Percentiles rank a stretch among this genome's conserved stretches.
phyloP scores from a whole-genome alignment of 148 eudicot genomes.

The Dysphania ambrosioides region DNA sequence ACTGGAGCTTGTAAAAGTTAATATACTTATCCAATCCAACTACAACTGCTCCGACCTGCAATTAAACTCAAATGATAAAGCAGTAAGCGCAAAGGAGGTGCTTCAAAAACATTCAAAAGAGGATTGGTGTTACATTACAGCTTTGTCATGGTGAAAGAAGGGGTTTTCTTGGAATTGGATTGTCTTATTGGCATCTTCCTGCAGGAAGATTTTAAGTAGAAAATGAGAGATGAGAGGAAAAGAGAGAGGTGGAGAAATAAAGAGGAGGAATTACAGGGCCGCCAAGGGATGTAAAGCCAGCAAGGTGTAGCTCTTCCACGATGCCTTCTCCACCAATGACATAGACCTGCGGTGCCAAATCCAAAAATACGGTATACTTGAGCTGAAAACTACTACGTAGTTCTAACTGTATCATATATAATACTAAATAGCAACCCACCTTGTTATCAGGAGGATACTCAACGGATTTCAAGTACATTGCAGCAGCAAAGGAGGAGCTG shows the following conservation, averaged over 20 bases:
- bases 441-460: conserved; percentile 63
- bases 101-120: neutral
- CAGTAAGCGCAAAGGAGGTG: neutral
- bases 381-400: too few relatives aligned
- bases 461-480: conserved; percentile 70
- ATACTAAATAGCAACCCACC: conserved; percentile 28
- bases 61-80: conserved; percentile 13
- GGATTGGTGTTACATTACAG: conserved; percentile 45
- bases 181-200: conserved; percentile 73
- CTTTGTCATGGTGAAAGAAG: conserved; percentile 71
- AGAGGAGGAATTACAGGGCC: conserved; percentile 61
- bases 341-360: conserved; percentile 77
- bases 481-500: conserved; percentile 80
- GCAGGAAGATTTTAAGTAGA: conserved; percentile 18
- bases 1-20: conserved; percentile 90
- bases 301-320: conserved; percentile 75
- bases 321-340: conserved; percentile 90
- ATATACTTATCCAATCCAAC: conserved; percentile 84
- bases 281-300: conserved; percentile 77
- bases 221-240: neutral
- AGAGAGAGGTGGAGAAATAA: neutral
- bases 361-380: too few relatives aligned
- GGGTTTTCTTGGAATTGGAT: conserved; percentile 46
- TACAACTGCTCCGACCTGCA: conserved; percentile 93
- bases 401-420: too few relatives aligned